phyloP scores from a whole-genome alignment of 495 filamentous ascomycete species.

The Tuber magnatum region DNA sequence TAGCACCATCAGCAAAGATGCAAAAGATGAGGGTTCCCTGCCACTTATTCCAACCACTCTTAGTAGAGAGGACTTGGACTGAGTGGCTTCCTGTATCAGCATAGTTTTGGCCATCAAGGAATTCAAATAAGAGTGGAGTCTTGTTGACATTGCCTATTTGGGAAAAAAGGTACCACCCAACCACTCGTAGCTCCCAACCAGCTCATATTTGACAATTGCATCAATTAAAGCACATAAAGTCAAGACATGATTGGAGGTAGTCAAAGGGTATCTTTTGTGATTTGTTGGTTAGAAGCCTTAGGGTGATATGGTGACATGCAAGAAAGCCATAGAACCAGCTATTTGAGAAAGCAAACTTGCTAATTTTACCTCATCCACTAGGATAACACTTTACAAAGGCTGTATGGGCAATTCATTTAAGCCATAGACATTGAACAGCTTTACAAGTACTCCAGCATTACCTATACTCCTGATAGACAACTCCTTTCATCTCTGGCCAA shows the following conservation, averaged over 20 bases:
- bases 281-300: neutral
- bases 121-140: constrained; percentile 13
- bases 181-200: neutral
- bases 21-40: constrained; percentile 8
- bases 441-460: too few relatives aligned
- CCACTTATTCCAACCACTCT: constrained; percentile 8
- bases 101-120: constrained; percentile 14
- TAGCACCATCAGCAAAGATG: neutral
- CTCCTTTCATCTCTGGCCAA: too few relatives aligned
- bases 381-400: too few relatives aligned
- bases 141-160: constrained; percentile 12
- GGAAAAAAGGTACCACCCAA: neutral
- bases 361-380: too few relatives aligned
- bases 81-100: constrained; percentile 8
- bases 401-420: too few relatives aligned
- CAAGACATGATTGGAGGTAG: neutral
- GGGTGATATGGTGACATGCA: too few relatives aligned
- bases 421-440: too few relatives aligned
- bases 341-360: too few relatives aligned
- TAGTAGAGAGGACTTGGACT: constrained; percentile 3
- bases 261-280: constrained; percentile 6
- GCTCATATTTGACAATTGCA: neutral
- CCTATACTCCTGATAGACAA: too few relatives aligned
- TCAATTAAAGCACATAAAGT: neutral
- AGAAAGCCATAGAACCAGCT: too few relatives aligned